These are phyloP conservation scores for Colletotrichum destructivum DNA, from an alignment of 2,329 filamentous ascomycete genomes.

Conservation along the genomic window DNA sequence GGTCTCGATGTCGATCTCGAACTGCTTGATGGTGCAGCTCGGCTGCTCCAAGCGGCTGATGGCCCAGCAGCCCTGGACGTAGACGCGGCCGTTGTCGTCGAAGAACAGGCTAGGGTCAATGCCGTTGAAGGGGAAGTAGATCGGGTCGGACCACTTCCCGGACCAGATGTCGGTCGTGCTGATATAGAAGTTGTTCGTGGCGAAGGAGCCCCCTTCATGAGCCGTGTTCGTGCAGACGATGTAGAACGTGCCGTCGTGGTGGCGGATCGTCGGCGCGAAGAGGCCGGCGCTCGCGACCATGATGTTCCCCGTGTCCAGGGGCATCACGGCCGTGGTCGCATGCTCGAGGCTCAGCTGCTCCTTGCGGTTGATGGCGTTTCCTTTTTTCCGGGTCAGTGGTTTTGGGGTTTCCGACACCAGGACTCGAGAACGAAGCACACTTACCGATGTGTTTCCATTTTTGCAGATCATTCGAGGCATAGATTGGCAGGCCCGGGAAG, in stretches of 20 bases:
- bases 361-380: too few relatives aligned
- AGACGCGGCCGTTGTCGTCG: constrained; percentile 54
- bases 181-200: constrained; percentile 45
- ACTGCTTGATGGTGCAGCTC: constrained; percentile 40
- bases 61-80: constrained; percentile 47
- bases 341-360: too few relatives aligned
- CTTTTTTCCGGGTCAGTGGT: too few relatives aligned
- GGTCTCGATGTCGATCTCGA: constrained; percentile 45
- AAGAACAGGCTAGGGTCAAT: constrained; percentile 67
- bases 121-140: constrained; percentile 56
- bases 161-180: constrained; percentile 46
- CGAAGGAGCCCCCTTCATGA: neutral
- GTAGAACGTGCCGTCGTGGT: constrained; percentile 46
- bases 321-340: too few relatives aligned
- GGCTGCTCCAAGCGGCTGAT: constrained; percentile 1
- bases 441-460: constrained; percentile 50
- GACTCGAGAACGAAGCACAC: neutral
- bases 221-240: constrained; percentile 47
- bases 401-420: too few relatives aligned
- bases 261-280: constrained; percentile 47
- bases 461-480: constrained; percentile 52
- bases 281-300: constrained; percentile 35
- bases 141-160: constrained; percentile 48
- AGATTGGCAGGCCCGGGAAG: constrained; percentile 67
- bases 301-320: neutral